Conservation (phyloP, 2,329 filamentous ascomycete species). For the Aureobasidium namibiae region DNA sequence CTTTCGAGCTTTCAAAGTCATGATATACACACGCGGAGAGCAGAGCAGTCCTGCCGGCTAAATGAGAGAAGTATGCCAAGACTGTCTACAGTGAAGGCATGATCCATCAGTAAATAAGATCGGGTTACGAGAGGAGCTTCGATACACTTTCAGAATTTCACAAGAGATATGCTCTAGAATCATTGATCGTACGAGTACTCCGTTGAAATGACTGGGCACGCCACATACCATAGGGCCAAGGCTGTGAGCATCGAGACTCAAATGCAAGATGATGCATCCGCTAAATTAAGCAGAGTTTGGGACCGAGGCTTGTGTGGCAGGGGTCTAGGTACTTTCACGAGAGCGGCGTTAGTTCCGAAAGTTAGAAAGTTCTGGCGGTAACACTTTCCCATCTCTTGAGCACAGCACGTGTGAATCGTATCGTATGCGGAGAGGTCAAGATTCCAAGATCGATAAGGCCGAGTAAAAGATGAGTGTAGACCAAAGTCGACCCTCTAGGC, state of each 20-base stretch:
- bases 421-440: too few relatives aligned
- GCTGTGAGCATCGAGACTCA: background rate
- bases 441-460: background rate
- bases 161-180: background rate
- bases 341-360: background rate
- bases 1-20: background rate
- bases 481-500: background rate
- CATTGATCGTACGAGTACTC: background rate
- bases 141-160: background rate
- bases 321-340: background rate
- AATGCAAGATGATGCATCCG: background rate
- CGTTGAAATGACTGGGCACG: background rate
- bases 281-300: conserved; percentile 4
- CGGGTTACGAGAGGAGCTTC: background rate
- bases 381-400: background rate
- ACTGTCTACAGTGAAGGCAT: too few relatives aligned
- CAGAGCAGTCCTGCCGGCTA: background rate
- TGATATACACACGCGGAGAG: background rate
- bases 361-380: background rate
- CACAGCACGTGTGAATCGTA: background rate
- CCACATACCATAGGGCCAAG: background rate
- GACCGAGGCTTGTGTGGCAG: background rate
- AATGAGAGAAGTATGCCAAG: background rate
- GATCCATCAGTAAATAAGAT: background rate
- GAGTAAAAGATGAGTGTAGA: background rate